Evolutionary conservation across 345 rosid species (phyloP), one percentile per base, ranked within the genome.

Genomic region (Salix arbutifolia): DNA sequence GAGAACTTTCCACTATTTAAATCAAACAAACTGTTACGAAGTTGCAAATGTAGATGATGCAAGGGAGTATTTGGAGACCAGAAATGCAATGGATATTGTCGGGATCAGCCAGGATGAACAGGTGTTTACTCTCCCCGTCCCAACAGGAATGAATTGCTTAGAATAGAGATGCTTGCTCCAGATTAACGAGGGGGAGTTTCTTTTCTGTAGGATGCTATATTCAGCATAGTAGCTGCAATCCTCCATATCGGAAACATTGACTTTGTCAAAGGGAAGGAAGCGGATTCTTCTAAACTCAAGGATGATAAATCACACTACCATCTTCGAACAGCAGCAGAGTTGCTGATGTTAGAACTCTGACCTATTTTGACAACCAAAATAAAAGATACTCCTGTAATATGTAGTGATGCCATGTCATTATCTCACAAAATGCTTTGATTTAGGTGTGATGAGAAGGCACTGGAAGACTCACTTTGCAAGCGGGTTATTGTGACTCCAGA

Each of bases 21-120:
- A 91, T 69, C 96, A 91, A 80, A 85, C 96, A 40, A 86, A 85
- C 77, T 90, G 91, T 73, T 88, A 88, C 61, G 85, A 87, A 76
- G 87, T 91, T 46, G 86, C 90, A n/a, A 88, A 84, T 69, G 88
- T 91, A 67, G 89, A 90, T 84, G 93, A 91, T 76, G 87, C 93
- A 67, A 87, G 87, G 53, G 93, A 91, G 84, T 91, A 91, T 75
- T 37, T 90, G 75, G 96, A 85, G 77, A 91, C 93, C 23, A 88
- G 90, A 84, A 90, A 87, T 79, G 96, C 96, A 14, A 91, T 90
- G 96, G 92, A 90, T 77, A 85, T 91, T 75, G 91, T 91, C n/a
- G 93, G 93, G 9, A 88, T 91, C 79, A 85, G 80, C 75, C 87
- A 78, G 75, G 84, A 89, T 73, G 84, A 89, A 70, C 96, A 91